Evolutionary conservation across 169 alveolate species (phyloP), one percentile per base, ranked within the genome.

Genomic region (Plasmodium vinckei): DNA sequence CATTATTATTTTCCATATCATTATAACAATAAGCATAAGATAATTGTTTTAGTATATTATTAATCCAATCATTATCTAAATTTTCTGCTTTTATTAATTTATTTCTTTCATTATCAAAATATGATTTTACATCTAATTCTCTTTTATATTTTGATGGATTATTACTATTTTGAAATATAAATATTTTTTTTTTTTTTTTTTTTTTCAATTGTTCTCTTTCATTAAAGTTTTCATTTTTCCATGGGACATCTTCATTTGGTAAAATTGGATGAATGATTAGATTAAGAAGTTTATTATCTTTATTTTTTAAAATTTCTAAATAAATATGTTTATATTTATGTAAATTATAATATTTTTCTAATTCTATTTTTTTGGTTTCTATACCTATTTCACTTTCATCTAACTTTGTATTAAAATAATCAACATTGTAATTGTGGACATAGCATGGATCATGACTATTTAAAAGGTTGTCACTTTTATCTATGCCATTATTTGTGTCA

Each of bases 251-350:
- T 86, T 93, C 96, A 9, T 56, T 49, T 9, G 93, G 94, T 46
- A 84, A 82, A 21, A 93, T 57, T 12, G 96, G 96, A 72, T 93
- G 96, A 19, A 93, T 46, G 19, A 91, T 87, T 17, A 91, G 44
- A 49, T 92, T 21, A 39, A 93, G 67, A 15, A 72, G 49, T 15
- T 93, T 94, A 61, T 89, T 91, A 54, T 92, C 92, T 67, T 92
- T 86, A 67, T 92, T 59, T 51, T 93, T 88, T 68, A 93, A n/a
- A 17, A 93, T 79, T 19, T 89, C 94, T 9, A 93, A 63, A 72
- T 93, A 93, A 23, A 93, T 82, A 39, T 82, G 90, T 56, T 82
- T 82, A 72, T 82, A 82, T 61, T 68, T 82, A 60, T 82, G 84
- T n/a, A 67, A 33, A 49, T 49, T 27, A 33, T 82, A 82, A 59